These are phyloP conservation scores for Brettanomyces nanus DNA, from an alignment of 805 yeast genomes.

Conservation along the genomic window DNA sequence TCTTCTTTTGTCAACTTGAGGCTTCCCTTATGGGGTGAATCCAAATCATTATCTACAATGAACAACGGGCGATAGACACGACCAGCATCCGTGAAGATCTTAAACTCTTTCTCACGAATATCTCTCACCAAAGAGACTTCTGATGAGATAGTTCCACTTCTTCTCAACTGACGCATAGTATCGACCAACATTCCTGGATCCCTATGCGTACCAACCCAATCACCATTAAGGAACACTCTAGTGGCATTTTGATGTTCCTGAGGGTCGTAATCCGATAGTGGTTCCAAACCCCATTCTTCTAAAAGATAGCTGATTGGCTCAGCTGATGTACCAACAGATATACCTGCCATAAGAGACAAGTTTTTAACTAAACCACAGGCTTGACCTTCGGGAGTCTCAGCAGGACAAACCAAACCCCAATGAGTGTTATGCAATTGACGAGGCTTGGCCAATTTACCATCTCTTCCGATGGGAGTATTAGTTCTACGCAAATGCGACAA, in stretches of 20 bases:
- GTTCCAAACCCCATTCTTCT: constrained; percentile 99
- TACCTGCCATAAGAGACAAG: constrained; percentile 92
- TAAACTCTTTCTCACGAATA: constrained; percentile 92
- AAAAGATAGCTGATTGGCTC: constrained; percentile 87
- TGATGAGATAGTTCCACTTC: constrained; percentile 91
- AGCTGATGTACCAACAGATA: constrained; percentile 96
- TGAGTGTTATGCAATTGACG: constrained; percentile 98
- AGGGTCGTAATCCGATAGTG: constrained; percentile 91
- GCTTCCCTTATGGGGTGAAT: constrained; percentile 62
- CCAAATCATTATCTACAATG: constrained; percentile 80
- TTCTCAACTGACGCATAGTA: constrained; percentile 83
- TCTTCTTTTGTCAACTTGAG: constrained; percentile 81
- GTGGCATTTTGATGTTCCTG: constrained; percentile 87
- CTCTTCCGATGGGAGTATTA: constrained; percentile 98
- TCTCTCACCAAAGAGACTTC: constrained; percentile 97
- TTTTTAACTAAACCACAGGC: constrained; percentile 99
- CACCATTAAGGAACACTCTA: constrained; percentile 95
- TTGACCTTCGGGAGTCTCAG: constrained; percentile 99
- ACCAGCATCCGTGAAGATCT: constrained; percentile 97
- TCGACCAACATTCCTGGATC: constrained; percentile 90
- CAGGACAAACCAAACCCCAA: constrained; percentile 99
- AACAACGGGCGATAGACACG: constrained; percentile 96
- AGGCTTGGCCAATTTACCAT: constrained; percentile 97
- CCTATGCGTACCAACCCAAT: constrained; percentile 98
- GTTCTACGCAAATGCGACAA: constrained; percentile 98